Conservation (phyloP, 2,329 filamentous ascomycete genomes). For the Epichloe festucae region DNA sequence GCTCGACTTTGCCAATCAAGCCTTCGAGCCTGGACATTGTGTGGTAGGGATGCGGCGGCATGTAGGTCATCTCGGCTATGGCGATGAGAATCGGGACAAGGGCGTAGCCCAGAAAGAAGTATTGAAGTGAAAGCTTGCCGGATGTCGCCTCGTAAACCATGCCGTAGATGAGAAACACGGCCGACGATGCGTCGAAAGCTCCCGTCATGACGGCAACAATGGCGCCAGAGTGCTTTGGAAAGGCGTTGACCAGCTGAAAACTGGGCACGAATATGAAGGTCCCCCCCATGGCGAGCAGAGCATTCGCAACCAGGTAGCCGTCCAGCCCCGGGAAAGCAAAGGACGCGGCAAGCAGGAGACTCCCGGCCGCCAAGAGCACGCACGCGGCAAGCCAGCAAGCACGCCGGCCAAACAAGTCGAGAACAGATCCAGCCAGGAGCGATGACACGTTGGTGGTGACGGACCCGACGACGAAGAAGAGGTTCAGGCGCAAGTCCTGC, state of each 20-base stretch:
- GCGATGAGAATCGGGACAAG: neutral
- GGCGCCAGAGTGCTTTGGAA: slow-evolving; percentile 63
- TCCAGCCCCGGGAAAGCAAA: slow-evolving; percentile 49
- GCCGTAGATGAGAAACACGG: slow-evolving; percentile 63
- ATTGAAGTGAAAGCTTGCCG: slow-evolving; percentile 9
- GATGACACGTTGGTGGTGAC: slow-evolving; percentile 81
- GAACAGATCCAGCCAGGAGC: slow-evolving; percentile 70
- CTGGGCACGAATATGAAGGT: slow-evolving; percentile 69
- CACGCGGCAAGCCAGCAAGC: slow-evolving; percentile 60
- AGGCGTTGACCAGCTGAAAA: slow-evolving; percentile 76
- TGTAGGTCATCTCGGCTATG: neutral
- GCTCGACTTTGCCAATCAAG: neutral
- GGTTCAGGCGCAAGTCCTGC: slow-evolving; percentile 49
- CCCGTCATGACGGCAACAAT: slow-evolving; percentile 70
- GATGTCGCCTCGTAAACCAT: slow-evolving; percentile 50
- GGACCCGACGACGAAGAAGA: slow-evolving; percentile 87
- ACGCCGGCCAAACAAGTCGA: slow-evolving; percentile 71
- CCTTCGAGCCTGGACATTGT: neutral
- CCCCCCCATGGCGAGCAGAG: slow-evolving; percentile 65
- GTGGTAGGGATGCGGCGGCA: neutral
- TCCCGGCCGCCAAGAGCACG: slow-evolving; percentile 54
- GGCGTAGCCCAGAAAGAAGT: neutral
- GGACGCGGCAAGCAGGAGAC: slow-evolving; percentile 48
- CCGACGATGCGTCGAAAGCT: slow-evolving; percentile 72
- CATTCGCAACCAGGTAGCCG: slow-evolving; percentile 59